Evolutionary conservation across 352 stramenopile genomes (phyloP).

Genomic region (Pythium biforme): DNA sequence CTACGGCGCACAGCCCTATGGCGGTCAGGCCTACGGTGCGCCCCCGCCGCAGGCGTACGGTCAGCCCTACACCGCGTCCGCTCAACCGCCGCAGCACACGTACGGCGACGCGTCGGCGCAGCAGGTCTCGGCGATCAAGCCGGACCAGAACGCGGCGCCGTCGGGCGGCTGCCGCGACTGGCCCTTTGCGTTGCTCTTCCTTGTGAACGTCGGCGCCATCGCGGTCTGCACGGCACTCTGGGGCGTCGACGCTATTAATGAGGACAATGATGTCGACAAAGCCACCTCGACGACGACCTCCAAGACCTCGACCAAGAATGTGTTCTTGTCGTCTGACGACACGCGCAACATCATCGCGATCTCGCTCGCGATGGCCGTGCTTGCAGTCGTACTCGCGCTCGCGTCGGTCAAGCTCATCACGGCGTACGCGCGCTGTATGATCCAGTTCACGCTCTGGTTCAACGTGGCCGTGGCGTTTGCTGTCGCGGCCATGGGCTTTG

Average conservation of each 20-base stretch:
- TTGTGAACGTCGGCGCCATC: slow-evolving; percentile 75
- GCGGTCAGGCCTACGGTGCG: slow-evolving; percentile 2
- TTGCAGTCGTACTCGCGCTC: slow-evolving; percentile 61
- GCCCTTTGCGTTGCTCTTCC: slow-evolving; percentile 79
- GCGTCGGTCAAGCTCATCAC: slow-evolving; percentile 80
- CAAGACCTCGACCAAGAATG: not conserved
- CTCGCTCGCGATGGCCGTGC: slow-evolving; percentile 31
- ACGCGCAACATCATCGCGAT: slow-evolving; percentile 31
- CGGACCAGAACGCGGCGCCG: slow-evolving; percentile 25
- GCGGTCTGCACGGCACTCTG: slow-evolving; percentile 62
- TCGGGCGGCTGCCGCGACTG: slow-evolving; percentile 61
- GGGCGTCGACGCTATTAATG: slow-evolving; percentile 62
- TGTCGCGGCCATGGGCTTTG: slow-evolving; percentile 66
- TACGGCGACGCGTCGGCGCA: slow-evolving; percentile 34
- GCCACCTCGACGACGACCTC: slow-evolving; percentile 30
- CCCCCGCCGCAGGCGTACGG: slow-evolving; percentile 1
- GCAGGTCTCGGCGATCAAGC: slow-evolving; percentile 66
- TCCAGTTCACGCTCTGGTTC: slow-evolving; percentile 85
- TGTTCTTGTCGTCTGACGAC: slow-evolving; percentile 52
- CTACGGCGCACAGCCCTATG: slow-evolving; percentile 9
- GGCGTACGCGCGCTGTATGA: slow-evolving; percentile 75
- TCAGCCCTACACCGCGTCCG: slow-evolving; percentile 22
- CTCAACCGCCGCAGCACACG: slow-evolving; percentile 28
- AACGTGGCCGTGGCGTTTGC: slow-evolving; percentile 74
- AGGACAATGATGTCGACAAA: slow-evolving; percentile 26